phyloP scores from a whole-genome alignment of 495 filamentous ascomycete genomes.

The Penicillium waksmanii region DNA sequence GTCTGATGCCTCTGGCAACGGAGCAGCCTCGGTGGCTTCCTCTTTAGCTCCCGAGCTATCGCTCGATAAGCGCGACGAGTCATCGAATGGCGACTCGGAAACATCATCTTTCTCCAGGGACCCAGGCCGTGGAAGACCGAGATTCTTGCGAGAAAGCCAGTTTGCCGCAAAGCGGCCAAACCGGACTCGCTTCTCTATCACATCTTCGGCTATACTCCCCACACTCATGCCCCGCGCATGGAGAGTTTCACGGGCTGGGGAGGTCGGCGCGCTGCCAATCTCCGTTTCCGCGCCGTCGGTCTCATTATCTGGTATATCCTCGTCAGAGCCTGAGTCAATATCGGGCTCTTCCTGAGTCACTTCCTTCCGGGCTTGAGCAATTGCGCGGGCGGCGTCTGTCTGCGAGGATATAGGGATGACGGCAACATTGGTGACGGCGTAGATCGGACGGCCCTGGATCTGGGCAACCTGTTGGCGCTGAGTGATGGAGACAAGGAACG shows the following conservation, averaged over 20 bases:
- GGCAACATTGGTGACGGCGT: constrained; percentile 82
- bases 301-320: constrained; percentile 39
- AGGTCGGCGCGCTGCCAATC: constrained; percentile 36
- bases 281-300: constrained; percentile 41
- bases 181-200: constrained; percentile 72
- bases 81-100: constrained; percentile 27
- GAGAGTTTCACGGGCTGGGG: constrained; percentile 28
- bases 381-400: constrained; percentile 69
- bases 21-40: not conserved
- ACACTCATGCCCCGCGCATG: constrained; percentile 38
- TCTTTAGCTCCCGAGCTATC: constrained; percentile 8
- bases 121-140: constrained; percentile 56
- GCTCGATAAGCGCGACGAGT: constrained; percentile 18
- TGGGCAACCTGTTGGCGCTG: constrained; percentile 85
- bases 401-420: constrained; percentile 83
- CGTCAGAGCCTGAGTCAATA: constrained; percentile 41
- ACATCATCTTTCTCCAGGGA: constrained; percentile 31
- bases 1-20: constrained; percentile 36
- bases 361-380: constrained; percentile 63
- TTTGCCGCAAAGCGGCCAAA: constrained; percentile 87
- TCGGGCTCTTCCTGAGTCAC: constrained; percentile 30
- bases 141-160: constrained; percentile 85
- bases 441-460: constrained; percentile 78
- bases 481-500: constrained; percentile 83
- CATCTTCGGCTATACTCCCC: constrained; percentile 77